Base-by-base conservation (phyloP, 2,329 filamentous ascomycete species). In the Xylogone sp. region DNA sequence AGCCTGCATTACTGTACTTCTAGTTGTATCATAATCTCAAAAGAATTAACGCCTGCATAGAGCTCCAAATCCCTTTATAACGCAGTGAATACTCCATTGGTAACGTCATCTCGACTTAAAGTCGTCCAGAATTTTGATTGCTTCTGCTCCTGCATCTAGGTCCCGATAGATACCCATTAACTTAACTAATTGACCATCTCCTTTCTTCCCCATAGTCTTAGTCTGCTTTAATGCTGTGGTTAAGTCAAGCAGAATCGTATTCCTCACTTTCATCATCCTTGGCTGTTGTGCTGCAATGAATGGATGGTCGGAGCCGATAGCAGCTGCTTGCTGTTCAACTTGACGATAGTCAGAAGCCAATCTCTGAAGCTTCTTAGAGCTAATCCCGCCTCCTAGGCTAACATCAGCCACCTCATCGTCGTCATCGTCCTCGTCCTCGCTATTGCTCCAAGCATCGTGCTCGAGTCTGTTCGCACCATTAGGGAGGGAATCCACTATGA, bases 181-280 rank as follows among this genome's bases (percentile, higher is more conserved):
- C 57, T 75, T 77, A 62, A 87, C 68, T 21, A 81, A 67, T 59
- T 73, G 62, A 53, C 66, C 62, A 52, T 69, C 63, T 6, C 71
- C 71, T 27, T 56, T 57, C n/a, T 66, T 65, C 13, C 71, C 67
- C 21, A 68, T 62, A 13, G 62, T 61, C 46, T 73, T 77, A 6
- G 78, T 75, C 59, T 84, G 79, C 62, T 82, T 81, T 50, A 88
- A 66, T 4, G 82, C 81, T 42, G 78, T 78, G 51, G 78, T 82
- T 27, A 90, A 68, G 69, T 89, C 86, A 44, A 87, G 69, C 27
- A 87, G 65, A 51, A 89, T 66, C 0, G 83, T 86, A 51, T 82
- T 81, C 53, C 78, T 75, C 21, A 87, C 73, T 59, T 78, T 79
- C 34, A 72, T 65, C 50, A 87, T 66, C 46, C 85, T 71, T 4